Conservation (phyloP, 805 yeast genomes). For the Debaryomyces tyrocola region DNA sequence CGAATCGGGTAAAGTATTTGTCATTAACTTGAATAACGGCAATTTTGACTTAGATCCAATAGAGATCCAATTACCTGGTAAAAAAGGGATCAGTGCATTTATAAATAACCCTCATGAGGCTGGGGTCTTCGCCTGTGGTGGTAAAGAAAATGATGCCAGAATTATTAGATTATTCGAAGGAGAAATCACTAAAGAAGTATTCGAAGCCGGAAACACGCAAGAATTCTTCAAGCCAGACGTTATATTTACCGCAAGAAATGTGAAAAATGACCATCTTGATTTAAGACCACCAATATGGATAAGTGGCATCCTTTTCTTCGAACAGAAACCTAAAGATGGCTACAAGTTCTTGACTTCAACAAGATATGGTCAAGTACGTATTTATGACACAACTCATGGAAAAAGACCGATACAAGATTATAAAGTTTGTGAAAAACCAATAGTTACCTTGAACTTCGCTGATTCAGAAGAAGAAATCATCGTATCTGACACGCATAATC, state of each 20-base stretch:
- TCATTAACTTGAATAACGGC: conserved; percentile 31
- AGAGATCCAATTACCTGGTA: conserved; percentile 28
- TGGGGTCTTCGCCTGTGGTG: conserved; percentile 76
- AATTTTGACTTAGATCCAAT: conserved; percentile 32
- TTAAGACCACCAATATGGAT: conserved; percentile 84
- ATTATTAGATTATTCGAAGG: conserved; percentile 39
- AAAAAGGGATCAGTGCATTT: conserved; percentile 51
- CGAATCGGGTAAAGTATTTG: conserved; percentile 43
- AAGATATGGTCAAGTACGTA: conserved; percentile 70
- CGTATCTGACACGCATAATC: conserved; percentile 70
- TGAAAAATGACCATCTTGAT: conserved; percentile 75
- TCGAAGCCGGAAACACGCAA: conserved; percentile 16
- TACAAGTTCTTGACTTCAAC: conserved; percentile 67
- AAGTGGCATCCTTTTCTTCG: conserved; percentile 51
- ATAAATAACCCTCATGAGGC: conserved; percentile 46
- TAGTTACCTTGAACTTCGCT: conserved; percentile 42
- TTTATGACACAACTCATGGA: conserved; percentile 68
- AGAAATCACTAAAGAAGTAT: conserved; percentile 15
- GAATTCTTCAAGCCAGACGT: conserved; percentile 22
- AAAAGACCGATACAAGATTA: conserved; percentile 63
- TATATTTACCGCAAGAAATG: conserved; percentile 76
- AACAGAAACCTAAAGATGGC: conserved; percentile 32
- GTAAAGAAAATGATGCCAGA: conserved; percentile 74
- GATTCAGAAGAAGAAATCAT: conserved; percentile 45
- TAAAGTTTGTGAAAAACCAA: conserved; percentile 55